Evolutionary conservation across 768 basidiomycete species (phyloP), one percentile per base, ranked within the genome.

Genomic region (Leccinum rimulosum): DNA sequence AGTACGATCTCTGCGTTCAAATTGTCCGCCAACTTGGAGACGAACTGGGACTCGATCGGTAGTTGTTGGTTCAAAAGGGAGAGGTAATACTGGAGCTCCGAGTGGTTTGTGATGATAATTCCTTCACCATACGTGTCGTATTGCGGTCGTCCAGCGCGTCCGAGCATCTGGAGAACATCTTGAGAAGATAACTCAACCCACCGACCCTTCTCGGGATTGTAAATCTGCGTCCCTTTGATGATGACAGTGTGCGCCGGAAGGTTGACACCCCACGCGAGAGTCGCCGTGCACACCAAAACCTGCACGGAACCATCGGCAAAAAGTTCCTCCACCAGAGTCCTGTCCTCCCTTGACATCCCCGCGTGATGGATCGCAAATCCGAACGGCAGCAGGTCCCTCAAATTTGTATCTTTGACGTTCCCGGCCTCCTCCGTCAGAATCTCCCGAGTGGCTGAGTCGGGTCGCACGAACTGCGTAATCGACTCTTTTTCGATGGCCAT

Each of bases 161-260:
- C 97, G 3, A 98, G 86, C 97, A 99, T 98, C 75, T 99, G 97
- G 5, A 99, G 78, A 1, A 98, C 95, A 70, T 98, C 97, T 73
- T 98, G 97, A 1, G 89, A 86, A 1, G 93, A 95, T 6, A 98
- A 76, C 72, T 98, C 97, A 4, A 91, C 89, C 97, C 97, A 99
- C 4, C 91, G 86, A 19, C 97, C 97, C 75, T 98, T 97, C 75
- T 97, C 95, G 0, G 97, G 97, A 73, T 97, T 98, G 76, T 98
- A 99, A 61, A 98, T 95, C 76, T 98, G 95, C 0, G 97, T 98
- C n/a, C 97, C 97, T 73, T 98, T 99, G 81, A 99, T 98, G 77
- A 98, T 94, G 75, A 98, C 96, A 8, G 93, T 90, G 64, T 98
- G 97, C 1, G 95, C 96, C 3, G 97, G 97, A 0, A 98, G 78